These are phyloP conservation scores for Boletus tomentosulus DNA, from an alignment of 768 basidiomycete genomes.

Conservation along the genomic window DNA sequence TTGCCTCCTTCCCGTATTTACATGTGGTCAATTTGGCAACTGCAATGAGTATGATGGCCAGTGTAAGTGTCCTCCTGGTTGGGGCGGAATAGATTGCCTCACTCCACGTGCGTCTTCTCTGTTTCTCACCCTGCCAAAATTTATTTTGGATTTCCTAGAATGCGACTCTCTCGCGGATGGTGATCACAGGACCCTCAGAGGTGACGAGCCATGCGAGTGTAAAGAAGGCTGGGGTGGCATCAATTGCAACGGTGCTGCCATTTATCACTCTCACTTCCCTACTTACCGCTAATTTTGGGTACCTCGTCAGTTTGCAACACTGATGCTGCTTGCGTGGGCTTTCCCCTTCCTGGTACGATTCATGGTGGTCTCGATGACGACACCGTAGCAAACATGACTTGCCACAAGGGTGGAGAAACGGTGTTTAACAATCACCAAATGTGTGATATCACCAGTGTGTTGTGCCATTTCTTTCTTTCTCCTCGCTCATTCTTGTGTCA, in stretches of 20 bases:
- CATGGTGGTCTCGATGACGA: slow-evolving; percentile 39
- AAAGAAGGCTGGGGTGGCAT: slow-evolving; percentile 94
- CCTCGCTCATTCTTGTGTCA: slow-evolving; percentile 27
- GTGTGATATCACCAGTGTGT: slow-evolving; percentile 96
- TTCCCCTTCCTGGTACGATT: slow-evolving; percentile 56
- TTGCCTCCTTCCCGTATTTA: slow-evolving; percentile 87
- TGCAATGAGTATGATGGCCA: slow-evolving; percentile 94
- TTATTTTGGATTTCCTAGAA: slow-evolving; percentile 43
- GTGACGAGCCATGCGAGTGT: slow-evolving; percentile 78
- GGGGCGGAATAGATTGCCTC: slow-evolving; percentile 94
- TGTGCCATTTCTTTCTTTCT: not conserved
- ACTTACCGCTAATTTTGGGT: not conserved
- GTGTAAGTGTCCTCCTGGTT: slow-evolving; percentile 96
- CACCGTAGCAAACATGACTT: slow-evolving; percentile 69
- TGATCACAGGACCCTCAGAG: slow-evolving; percentile 74
- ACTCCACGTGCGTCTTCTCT: slow-evolving; percentile 66
- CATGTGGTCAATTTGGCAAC: slow-evolving; percentile 86
- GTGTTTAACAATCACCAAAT: slow-evolving; percentile 97
- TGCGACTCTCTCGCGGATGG: slow-evolving; percentile 95
- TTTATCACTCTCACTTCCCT: not conserved
- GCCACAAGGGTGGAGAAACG: slow-evolving; percentile 89
- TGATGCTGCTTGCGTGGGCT: slow-evolving; percentile 73
- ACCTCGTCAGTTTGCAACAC: slow-evolving; percentile 73
- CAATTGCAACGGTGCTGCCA: slow-evolving; percentile 86
- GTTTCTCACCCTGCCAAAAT: slow-evolving; percentile 2